A percentile compares a stretch with the other conserved stretches of the same genome.
phyloP scores from a whole-genome alignment of 768 basidiomycete species.

The Tephrocybe sp. region DNA sequence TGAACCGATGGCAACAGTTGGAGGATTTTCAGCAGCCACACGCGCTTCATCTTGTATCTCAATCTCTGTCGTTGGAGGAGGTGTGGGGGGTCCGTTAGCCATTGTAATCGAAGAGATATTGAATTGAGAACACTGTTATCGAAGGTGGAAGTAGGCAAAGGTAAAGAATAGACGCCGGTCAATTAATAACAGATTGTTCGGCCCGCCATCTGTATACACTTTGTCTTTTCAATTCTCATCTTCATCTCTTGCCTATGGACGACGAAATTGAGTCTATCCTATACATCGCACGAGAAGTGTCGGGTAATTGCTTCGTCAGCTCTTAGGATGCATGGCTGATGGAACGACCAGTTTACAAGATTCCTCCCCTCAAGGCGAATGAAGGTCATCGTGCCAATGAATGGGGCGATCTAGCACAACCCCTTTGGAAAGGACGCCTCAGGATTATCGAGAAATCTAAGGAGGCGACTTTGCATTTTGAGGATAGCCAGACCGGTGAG shows the following conservation, averaged over 20 bases:
- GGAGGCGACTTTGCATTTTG: conserved; percentile 70
- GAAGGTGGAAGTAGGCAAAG: neutral
- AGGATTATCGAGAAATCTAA: conserved; percentile 78
- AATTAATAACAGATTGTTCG: neutral
- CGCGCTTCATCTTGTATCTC: conserved; percentile 56
- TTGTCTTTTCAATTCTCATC: neutral
- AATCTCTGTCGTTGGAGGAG: conserved; percentile 54
- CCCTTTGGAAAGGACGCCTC: conserved; percentile 90
- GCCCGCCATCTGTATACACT: conserved; percentile 6
- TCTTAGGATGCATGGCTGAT: conserved; percentile 11
- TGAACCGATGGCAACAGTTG: conserved; percentile 11
- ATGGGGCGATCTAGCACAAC: conserved; percentile 83
- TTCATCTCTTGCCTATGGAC: conserved; percentile 39
- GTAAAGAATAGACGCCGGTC: neutral
- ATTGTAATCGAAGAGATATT: conserved; percentile 26
- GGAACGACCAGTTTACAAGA: conserved; percentile 71
- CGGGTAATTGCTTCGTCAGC: conserved; percentile 48
- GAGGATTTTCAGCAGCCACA: conserved; percentile 8
- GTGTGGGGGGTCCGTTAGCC: conserved; percentile 61
- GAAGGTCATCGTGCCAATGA: conserved; percentile 91
- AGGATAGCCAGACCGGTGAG: conserved; percentile 78
- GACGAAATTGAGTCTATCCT: conserved; percentile 84
- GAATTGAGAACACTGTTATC: neutral
- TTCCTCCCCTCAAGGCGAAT: conserved; percentile 81
- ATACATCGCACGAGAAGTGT: conserved; percentile 87